phyloP scores from a whole-genome alignment of 2,329 filamentous ascomycete genomes.

The Aureobasidium musti region DNA sequence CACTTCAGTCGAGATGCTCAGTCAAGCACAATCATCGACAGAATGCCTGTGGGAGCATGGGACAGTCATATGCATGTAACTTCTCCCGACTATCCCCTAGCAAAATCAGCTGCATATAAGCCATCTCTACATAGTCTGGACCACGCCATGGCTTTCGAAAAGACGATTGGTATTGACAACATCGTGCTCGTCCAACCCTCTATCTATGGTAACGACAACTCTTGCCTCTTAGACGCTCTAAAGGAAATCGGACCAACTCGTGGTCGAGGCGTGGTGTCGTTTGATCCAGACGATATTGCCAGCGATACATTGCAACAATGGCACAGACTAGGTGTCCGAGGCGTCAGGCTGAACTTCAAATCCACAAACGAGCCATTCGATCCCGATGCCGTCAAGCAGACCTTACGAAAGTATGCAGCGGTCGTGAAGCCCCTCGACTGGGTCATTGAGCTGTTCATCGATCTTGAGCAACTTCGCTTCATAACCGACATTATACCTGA shows the following conservation, averaged over 20 bases:
- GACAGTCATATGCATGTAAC: slow-evolving; percentile 67
- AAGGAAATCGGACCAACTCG: slow-evolving; percentile 32
- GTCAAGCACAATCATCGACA: slow-evolving; percentile 30
- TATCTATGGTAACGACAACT: slow-evolving; percentile 41
- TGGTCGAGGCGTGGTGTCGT: slow-evolving; percentile 39
- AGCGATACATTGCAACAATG: slow-evolving; percentile 35
- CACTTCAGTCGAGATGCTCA: not conserved
- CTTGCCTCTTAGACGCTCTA: slow-evolving; percentile 40
- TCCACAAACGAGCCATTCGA: slow-evolving; percentile 44
- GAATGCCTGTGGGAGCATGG: slow-evolving; percentile 55
- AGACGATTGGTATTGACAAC: slow-evolving; percentile 36
- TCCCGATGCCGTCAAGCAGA: slow-evolving; percentile 46
- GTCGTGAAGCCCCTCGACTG: slow-evolving; percentile 55
- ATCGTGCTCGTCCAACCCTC: slow-evolving; percentile 39
- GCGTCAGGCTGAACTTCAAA: slow-evolving; percentile 40
- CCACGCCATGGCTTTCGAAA: slow-evolving; percentile 49
- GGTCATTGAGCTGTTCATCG: slow-evolving; percentile 61
- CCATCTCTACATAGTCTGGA: slow-evolving; percentile 54
- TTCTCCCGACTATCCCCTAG: slow-evolving; percentile 57
- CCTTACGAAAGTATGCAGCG: slow-evolving; percentile 53
- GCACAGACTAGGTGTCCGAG: slow-evolving; percentile 39
- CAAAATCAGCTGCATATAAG: slow-evolving; percentile 53
- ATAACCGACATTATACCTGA: slow-evolving; percentile 54
- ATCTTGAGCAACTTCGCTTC: slow-evolving; percentile 53
- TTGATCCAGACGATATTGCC: slow-evolving; percentile 36